A percentile compares a stretch with the other conserved stretches of the same genome.
These are phyloP conservation scores for Irpex sp. DNA, from an alignment of 1,284 basidiomycete species.

Conservation along the genomic window DNA sequence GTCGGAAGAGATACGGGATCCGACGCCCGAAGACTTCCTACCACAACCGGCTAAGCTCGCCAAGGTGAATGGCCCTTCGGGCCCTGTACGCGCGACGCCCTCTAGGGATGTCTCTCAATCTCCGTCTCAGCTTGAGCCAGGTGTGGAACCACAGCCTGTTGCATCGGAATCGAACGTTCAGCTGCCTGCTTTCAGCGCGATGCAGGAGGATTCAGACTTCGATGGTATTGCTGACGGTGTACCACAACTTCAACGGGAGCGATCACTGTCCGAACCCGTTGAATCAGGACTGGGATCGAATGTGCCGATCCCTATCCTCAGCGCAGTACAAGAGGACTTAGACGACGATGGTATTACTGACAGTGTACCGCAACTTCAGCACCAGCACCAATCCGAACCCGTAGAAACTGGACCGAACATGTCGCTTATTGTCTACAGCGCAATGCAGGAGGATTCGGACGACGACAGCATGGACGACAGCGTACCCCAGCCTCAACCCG, in stretches of 20 bases:
- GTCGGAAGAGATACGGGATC: not conserved
- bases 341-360: too few relatives aligned
- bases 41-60: not conserved
- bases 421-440: too few relatives aligned
- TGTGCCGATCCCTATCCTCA: too few relatives aligned
- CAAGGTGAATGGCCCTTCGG: not conserved
- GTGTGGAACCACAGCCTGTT: not conserved
- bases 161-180: conserved; percentile 17
- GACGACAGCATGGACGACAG: too few relatives aligned
- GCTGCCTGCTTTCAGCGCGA: not conserved
- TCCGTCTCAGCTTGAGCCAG: not conserved
- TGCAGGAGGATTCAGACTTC: not conserved
- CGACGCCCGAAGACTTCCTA: not conserved
- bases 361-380: not conserved
- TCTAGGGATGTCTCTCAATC: not conserved
- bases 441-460: too few relatives aligned
- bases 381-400: not conserved
- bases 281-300: not conserved
- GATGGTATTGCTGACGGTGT: not conserved
- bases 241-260: not conserved
- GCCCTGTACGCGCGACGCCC: not conserved
- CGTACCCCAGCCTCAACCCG: not conserved
- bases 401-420: too few relatives aligned
- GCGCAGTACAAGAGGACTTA: too few relatives aligned
- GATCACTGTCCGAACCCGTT: too few relatives aligned